phyloP scores from a whole-genome alignment of 106 monocot species.

The Iris macrosiphon region DNA sequence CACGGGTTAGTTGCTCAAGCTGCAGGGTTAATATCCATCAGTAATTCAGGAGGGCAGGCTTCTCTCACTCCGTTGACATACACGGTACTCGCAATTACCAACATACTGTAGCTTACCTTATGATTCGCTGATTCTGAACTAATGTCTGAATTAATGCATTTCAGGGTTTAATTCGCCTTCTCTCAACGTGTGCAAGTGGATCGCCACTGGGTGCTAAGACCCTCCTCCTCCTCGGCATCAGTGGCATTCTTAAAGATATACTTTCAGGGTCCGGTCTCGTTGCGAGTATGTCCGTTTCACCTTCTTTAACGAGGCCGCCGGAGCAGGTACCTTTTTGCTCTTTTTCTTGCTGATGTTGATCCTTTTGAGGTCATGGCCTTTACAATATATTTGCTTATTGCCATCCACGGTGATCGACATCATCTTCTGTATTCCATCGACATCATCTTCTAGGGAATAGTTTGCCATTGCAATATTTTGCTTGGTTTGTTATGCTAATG shows the following conservation, averaged over 20 bases:
- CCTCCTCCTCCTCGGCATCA: slow-evolving; percentile 80
- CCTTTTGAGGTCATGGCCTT: too few species aligned
- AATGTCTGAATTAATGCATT: slow-evolving; percentile 1
- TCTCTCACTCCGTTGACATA: slow-evolving; percentile 82
- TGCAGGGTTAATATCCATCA: slow-evolving; percentile 60
- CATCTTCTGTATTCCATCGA: too few species aligned
- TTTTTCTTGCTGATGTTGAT: too few species aligned
- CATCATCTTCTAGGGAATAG: too few species aligned
- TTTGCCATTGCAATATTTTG: too few species aligned
- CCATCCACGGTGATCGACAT: not conserved
- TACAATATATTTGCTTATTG: too few species aligned
- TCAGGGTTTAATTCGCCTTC: slow-evolving; percentile 82
- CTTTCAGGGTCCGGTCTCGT: slow-evolving; percentile 78
- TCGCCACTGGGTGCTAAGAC: slow-evolving; percentile 74
- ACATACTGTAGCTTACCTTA: too few species aligned
- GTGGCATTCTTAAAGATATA: slow-evolving; percentile 80
- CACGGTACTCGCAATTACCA: slow-evolving; percentile 37
- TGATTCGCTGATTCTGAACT: too few species aligned
- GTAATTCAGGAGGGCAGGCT: slow-evolving; percentile 76
- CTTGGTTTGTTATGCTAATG: too few species aligned
- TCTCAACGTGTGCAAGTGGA: slow-evolving; percentile 89
- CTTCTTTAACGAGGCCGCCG: slow-evolving; percentile 72
- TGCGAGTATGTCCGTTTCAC: slow-evolving; percentile 59
- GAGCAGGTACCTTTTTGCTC: slow-evolving; percentile 75
- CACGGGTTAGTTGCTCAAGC: slow-evolving; percentile 90